Conservation (phyloP, 305 asterid genomes). For the Fraxinus paxiana region DNA sequence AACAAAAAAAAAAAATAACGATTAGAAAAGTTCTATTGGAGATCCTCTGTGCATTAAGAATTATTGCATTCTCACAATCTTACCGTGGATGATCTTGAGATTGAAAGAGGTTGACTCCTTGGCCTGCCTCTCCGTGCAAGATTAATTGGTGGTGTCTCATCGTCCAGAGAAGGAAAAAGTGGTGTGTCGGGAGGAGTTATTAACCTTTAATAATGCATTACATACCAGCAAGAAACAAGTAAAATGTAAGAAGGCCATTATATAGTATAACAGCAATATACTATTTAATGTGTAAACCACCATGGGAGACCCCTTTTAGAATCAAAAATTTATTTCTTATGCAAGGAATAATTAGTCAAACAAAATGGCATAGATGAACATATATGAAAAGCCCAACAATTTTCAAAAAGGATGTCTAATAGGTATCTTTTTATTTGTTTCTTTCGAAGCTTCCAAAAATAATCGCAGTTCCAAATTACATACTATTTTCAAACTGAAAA, state of each 20-base stretch:
- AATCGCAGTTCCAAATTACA: conserved; percentile 7
- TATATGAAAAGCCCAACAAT: conserved; percentile 8
- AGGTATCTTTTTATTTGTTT: conserved; percentile 10
- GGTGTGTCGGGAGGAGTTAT: conserved; percentile 99
- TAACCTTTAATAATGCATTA: conserved; percentile 54
- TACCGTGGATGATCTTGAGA: conserved; percentile 84
- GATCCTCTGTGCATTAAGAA: not conserved
- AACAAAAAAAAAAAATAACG: conserved; percentile 1
- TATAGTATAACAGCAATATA: conserved; percentile 2
- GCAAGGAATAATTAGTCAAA: conserved; percentile 14
- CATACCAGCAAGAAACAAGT: conserved; percentile 28
- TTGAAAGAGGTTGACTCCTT: conserved; percentile 76
- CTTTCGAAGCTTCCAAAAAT: conserved; percentile 9
- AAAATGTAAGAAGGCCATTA: conserved; percentile 20
- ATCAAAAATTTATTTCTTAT: not conserved
- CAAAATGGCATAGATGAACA: conserved; percentile 3
- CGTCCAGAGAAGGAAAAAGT: conserved; percentile 86
- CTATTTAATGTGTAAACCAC: conserved; percentile 11
- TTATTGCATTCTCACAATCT: conserved; percentile 21
- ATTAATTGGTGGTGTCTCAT: conserved; percentile 52
- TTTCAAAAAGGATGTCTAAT: conserved; percentile 4
- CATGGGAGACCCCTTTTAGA: conserved; percentile 10
- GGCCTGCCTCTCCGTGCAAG: conserved; percentile 79
- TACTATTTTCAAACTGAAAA: not conserved
- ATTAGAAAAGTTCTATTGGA: not conserved